A percentile compares a stretch with the other conserved stretches of the same genome.
Evolutionary conservation across 805 yeast species (phyloP).

Genomic region (Maudiozyma saulgeensis): DNA sequence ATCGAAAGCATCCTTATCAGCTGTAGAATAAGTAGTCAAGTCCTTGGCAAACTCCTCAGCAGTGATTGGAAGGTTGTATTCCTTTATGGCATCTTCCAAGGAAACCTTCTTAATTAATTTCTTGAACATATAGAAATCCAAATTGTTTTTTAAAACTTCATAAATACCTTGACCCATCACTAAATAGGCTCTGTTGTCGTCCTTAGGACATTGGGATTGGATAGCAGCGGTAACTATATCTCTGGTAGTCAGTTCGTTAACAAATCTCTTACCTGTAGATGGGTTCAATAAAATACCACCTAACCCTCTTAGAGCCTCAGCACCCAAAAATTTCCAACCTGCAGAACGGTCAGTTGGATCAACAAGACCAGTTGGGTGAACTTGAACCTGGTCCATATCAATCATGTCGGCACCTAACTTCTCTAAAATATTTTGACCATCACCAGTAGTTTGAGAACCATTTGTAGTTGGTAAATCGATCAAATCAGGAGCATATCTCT

Average conservation of each 20-base stretch:
- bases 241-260: slow-evolving; percentile 45
- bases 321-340: slow-evolving; percentile 48
- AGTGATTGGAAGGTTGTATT: slow-evolving; percentile 15
- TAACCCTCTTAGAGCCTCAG: slow-evolving; percentile 49
- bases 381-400: slow-evolving; percentile 51
- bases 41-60: slow-evolving; percentile 19
- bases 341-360: slow-evolving; percentile 33
- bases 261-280: slow-evolving; percentile 39
- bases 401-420: slow-evolving; percentile 40
- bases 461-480: slow-evolving; percentile 44
- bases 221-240: slow-evolving; percentile 43
- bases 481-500: slow-evolving; percentile 39
- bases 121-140: slow-evolving; percentile 41
- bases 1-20: slow-evolving; percentile 27
- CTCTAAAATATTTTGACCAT: slow-evolving; percentile 44
- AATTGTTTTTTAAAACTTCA: slow-evolving; percentile 36
- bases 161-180: slow-evolving; percentile 38
- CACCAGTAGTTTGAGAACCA: slow-evolving; percentile 48
- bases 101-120: slow-evolving; percentile 28
- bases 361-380: slow-evolving; percentile 56
- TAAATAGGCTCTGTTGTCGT: slow-evolving; percentile 27
- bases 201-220: slow-evolving; percentile 22
- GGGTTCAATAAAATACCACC: slow-evolving; percentile 47
- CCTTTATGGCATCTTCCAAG: slow-evolving; percentile 24
- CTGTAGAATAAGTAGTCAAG: slow-evolving; percentile 17